Base-by-base conservation (phyloP, 2,329 filamentous ascomycete genomes). In the Diplodia mutila region DNA sequence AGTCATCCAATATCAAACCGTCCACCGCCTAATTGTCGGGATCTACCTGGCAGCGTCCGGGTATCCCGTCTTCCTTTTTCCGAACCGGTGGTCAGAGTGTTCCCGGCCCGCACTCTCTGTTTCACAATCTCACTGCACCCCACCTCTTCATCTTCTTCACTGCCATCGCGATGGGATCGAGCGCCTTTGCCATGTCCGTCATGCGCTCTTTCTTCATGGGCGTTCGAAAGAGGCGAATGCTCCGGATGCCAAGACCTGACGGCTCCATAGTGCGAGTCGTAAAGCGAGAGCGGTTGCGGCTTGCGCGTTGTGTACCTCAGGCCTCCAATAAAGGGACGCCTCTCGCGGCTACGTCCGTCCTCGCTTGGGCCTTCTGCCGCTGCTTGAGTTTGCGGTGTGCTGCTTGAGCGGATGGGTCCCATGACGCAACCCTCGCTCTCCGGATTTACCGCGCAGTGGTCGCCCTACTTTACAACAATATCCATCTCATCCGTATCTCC, bases 51-150 rank as follows among this genome's bases (percentile, higher is more conserved):
- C 8, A 9, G 34, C 42, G 11, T 8, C 18, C 57, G 39, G 39
- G 57, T 32, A 18, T 51, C 27, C 29, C 16, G 18, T 37, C 27
- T 37, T 63, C 59, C 46, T 34, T 23, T 23, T 63, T 25, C 59
- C 59, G 59, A 8, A 25, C 59, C 42, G 27, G 18, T 51, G 59
- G 59, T 63, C 59, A 63, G 27, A 63, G 42, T 63, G 46, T 51
- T 6, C n/a, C 29, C 59, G 39, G 49, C 59, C 59, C 59, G 59
- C 59, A 63, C 42, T 21, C 52, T 29, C 46, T 63, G 59, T 49
- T 63, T 63, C 54, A 59, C 42, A 51, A 51, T 63, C 59, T 51
- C 59, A 23, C 42, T n/a, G 27, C 8, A 32, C 27, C 59, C 42
- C 46, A 49, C 59, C 27, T 49, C 59, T 16, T 51, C 59, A 48